Conservation (phyloP, 1,284 basidiomycete species). For the Leccinum solheimii region DNA sequence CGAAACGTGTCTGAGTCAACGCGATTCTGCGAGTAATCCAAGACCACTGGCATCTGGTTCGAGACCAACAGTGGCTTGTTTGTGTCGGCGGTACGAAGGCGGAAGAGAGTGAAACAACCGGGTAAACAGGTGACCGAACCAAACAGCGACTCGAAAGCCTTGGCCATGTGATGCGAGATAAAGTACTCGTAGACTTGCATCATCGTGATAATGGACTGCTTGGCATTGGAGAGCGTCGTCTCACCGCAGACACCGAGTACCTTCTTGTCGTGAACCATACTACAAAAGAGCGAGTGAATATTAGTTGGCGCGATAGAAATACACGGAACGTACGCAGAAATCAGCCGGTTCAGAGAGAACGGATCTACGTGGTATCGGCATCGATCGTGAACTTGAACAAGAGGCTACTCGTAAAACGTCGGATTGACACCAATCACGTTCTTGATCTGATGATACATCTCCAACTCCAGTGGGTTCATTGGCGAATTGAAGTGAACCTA, state of each 20-base stretch:
- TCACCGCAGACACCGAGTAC: slow-evolving; percentile 93
- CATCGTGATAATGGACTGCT: slow-evolving; percentile 96
- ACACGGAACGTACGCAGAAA: slow-evolving; percentile 74
- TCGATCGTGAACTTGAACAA: slow-evolving; percentile 83
- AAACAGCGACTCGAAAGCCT: slow-evolving; percentile 96
- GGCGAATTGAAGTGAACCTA: too few relatives aligned
- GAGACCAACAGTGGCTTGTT: slow-evolving; percentile 88
- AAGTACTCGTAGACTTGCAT: slow-evolving; percentile 99
- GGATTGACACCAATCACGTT: too few relatives aligned
- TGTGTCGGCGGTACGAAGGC: slow-evolving; percentile 89
- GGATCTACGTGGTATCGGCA: slow-evolving; percentile 95
- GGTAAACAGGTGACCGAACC: slow-evolving; percentile 98
- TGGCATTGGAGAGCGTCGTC: slow-evolving; percentile 86
- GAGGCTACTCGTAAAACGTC: too few relatives aligned
- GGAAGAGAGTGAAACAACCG: slow-evolving; percentile 96
- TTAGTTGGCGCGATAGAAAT: not conserved
- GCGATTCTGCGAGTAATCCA: slow-evolving; percentile 94
- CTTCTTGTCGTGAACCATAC: slow-evolving; percentile 93
- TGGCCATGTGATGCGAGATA: slow-evolving; percentile 96
- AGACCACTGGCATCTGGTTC: slow-evolving; percentile 71
- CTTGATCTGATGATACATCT: too few relatives aligned
- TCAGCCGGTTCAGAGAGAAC: slow-evolving; percentile 82
- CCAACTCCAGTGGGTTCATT: too few relatives aligned
- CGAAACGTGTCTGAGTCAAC: slow-evolving; percentile 86
- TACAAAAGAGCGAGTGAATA: slow-evolving; percentile 29